Evolutionary conservation across 2,329 filamentous ascomycete genomes (phyloP), one percentile per base, ranked within the genome.

Genomic region (Fusarium burgessii): DNA sequence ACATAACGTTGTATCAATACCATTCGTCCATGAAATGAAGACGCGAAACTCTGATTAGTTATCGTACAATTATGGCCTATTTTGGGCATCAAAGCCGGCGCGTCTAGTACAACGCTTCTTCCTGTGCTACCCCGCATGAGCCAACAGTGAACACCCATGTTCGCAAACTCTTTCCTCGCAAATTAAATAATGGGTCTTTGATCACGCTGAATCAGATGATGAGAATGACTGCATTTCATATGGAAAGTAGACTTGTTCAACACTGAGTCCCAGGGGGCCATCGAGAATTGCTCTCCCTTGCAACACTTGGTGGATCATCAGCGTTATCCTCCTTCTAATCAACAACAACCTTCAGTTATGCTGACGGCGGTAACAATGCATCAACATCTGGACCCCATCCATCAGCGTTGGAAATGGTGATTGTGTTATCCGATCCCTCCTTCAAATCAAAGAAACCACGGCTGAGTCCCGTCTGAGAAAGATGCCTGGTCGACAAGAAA

Each of bases 351-450:
- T 14, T 45, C 18, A 18, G 2, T 36, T 47, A 71, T 8, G 13
- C 71, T n/a, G 79, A 74, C 6, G 88, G 87, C 1, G 89, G 85
- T 76, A 89, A 81, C 46, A 90, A 58, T 10, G 84, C 78, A 78
- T 90, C 88, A 17, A 76, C 62, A 42, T 76, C 74, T 0, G 74
- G 70, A 4, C 66, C 72, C 89, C 78, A 82, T 7, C 49, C 64
- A 86, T 47, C 79, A 38, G 78, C 83, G 58, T 76, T 78, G 23
- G 82, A 81, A 57, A 90, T 81, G 3, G 80, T 81, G 40, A 90
- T 79, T 4, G 81, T 82, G 73, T 90, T 90, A 0, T 46, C 58
- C 1, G 64, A 71, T 6, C 87, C 87, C 18, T 78, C 77, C 59
- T 83, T 83, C 60, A 90, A 63, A 17, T 86, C 80, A 82, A 65